Base-by-base conservation (phyloP, 2,329 filamentous ascomycete species). In the Verticillium tricorpus region DNA sequence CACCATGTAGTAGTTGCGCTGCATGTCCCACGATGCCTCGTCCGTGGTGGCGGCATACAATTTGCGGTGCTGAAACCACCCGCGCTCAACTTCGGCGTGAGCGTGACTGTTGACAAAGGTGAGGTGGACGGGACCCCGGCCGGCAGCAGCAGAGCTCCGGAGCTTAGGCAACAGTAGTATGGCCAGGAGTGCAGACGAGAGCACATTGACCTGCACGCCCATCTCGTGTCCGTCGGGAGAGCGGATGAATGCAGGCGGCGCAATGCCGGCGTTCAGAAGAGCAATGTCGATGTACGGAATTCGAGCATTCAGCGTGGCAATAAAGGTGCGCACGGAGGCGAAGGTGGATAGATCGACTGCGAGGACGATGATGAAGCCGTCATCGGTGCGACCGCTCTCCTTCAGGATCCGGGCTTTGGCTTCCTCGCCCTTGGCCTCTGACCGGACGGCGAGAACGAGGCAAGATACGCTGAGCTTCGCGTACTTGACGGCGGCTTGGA, bases 121-220 rank as follows among this genome's bases (percentile, higher is more conserved):
- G 9, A 83, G 37, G 37, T 40, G 14, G 37, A 40, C 37, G 37
- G 37, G 69, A 64, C 81, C 76, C 0, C 77, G 70, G 2, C 74
- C 70, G 1, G 69, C 66, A 5, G 62, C 67, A 37, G 60, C 63
- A 3, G 59, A 58, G 5, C 70, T 17, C 37, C 37, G 14, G 37
- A 67, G 17, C 59, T 79, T 78, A 0, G 80, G 80, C 1, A 84
- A 72, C 28, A 88, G 74, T 0, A 85, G 69, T 2, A 86, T 61
- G 0, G 77, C 81, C 14, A 88, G 71, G 0, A 87, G 73, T 6
- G 79, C 76, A 1, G 82, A 87, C 2, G 84, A 85, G 0, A 88
- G 71, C 0, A 80, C 76, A 66, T 88, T 87, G 65, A 87, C 80
- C 69, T 87, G 84, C 5, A 87, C 63, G 0, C 76, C 79, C 56